phyloP scores from a whole-genome alignment of 1,139 yeast genomes.

The Dujonia santamariae region DNA sequence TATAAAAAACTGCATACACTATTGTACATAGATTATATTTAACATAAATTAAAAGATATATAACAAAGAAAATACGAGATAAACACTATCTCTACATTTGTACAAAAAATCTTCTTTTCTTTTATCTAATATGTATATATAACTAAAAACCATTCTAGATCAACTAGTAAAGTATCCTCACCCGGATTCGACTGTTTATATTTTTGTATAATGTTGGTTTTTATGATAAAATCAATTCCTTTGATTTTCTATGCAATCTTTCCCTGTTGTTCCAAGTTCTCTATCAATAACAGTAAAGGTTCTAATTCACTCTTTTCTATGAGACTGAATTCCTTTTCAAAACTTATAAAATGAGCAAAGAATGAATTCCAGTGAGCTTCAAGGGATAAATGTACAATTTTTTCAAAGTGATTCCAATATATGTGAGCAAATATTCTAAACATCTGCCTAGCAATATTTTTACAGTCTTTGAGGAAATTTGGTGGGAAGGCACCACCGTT shows the following conservation, averaged over 20 bases:
- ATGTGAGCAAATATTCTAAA: slow-evolving; percentile 96
- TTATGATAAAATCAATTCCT: too few relatives aligned
- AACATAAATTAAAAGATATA: not conserved
- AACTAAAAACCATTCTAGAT: not conserved
- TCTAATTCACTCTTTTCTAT: slow-evolving; percentile 76
- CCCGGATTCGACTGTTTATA: not conserved
- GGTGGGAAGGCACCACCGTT: slow-evolving; percentile 94
- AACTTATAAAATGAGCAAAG: slow-evolving; percentile 91
- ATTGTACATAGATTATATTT: slow-evolving; percentile 11
- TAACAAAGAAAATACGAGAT: not conserved
- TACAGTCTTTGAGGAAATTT: slow-evolving; percentile 75
- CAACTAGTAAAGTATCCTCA: not conserved
- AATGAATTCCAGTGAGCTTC: slow-evolving; percentile 99
- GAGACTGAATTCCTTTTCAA: slow-evolving; percentile 78
- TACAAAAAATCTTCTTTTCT: too few relatives aligned
- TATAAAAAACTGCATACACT: slow-evolving; percentile 3
- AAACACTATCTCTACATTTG: not conserved
- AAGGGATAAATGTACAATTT: slow-evolving; percentile 78
- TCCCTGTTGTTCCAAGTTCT: slow-evolving; percentile 79
- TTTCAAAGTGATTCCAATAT: slow-evolving; percentile 92
- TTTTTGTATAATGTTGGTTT: slow-evolving; percentile 1
- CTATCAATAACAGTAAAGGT: slow-evolving; percentile 76
- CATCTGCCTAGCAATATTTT: slow-evolving; percentile 87
- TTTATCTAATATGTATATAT: too few relatives aligned
- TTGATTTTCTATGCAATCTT: slow-evolving; percentile 52